Percentiles rank a stretch among this genome's conserved stretches.
Conservation (phyloP, 2,329 filamentous ascomycete species). For the Neopestalotiopsis rosae region DNA sequence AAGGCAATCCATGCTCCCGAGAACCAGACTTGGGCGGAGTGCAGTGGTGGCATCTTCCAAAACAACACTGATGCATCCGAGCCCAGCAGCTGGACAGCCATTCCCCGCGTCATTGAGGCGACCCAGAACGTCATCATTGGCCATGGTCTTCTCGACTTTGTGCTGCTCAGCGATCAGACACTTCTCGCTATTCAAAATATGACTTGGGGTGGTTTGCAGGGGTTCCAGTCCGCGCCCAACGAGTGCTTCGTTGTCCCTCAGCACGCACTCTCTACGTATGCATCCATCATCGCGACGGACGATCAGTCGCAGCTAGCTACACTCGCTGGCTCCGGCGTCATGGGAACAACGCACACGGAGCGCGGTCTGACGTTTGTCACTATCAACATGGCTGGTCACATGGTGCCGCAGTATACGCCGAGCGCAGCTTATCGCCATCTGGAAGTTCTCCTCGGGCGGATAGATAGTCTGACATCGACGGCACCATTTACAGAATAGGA, state of each 20-base stretch:
- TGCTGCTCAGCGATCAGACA: slow-evolving; percentile 71
- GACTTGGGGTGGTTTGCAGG: slow-evolving; percentile 75
- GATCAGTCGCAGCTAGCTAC: slow-evolving; percentile 46
- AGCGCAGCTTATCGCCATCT: slow-evolving; percentile 72
- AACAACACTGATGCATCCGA: slow-evolving; percentile 52
- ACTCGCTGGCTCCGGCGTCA: slow-evolving; percentile 66
- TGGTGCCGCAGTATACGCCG: slow-evolving; percentile 71
- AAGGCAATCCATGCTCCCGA: slow-evolving; percentile 67
- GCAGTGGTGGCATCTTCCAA: slow-evolving; percentile 41
- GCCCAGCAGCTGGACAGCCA: slow-evolving; percentile 59
- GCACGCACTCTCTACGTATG: slow-evolving; percentile 41
- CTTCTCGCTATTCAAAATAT: slow-evolving; percentile 79
- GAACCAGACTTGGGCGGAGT: slow-evolving; percentile 34
- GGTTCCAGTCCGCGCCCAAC: slow-evolving; percentile 66
- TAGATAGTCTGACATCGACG: slow-evolving; percentile 45
- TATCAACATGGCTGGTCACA: slow-evolving; percentile 65
- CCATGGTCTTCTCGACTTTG: slow-evolving; percentile 73
- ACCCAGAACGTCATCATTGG: slow-evolving; percentile 76
- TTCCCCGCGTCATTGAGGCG: slow-evolving; percentile 75
- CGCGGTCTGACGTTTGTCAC: slow-evolving; percentile 73
- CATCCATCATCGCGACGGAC: not conserved
- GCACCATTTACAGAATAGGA: slow-evolving; percentile 32
- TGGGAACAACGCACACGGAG: slow-evolving; percentile 75
- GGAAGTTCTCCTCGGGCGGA: slow-evolving; percentile 76
- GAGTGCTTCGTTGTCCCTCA: slow-evolving; percentile 74